phyloP scores from a whole-genome alignment of 2,329 filamentous ascomycete genomes.

The Venturiaceae sp. region DNA sequence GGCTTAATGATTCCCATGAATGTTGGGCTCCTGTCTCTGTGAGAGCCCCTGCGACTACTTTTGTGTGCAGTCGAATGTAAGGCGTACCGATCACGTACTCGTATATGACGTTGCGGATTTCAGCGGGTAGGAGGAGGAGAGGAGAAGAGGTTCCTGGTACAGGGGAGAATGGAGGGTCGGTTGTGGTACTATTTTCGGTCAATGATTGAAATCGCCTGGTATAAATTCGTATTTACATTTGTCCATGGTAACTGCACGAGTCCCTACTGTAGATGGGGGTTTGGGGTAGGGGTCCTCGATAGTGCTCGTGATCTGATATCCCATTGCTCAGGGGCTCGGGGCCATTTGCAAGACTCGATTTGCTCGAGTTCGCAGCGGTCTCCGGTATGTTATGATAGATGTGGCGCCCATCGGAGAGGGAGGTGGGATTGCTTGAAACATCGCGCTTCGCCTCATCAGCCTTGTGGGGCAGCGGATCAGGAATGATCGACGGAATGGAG shows the following conservation, averaged over 20 bases:
- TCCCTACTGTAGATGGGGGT: no score
- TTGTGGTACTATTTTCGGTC: not conserved
- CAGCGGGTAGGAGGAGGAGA: not conserved
- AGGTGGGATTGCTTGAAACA: not conserved
- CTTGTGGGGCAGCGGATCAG: not conserved
- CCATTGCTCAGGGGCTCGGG: no score
- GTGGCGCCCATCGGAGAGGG: no score
- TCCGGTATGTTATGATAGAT: no score
- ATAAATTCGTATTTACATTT: not conserved
- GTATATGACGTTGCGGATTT: not conserved
- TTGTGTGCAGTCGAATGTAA: not conserved
- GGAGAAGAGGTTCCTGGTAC: not conserved
- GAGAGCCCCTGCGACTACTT: not conserved
- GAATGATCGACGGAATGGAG: not conserved
- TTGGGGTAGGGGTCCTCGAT: no score
- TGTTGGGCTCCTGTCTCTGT: not conserved
- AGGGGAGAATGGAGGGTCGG: not conserved
- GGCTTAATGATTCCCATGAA: not conserved
- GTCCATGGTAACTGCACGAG: no score
- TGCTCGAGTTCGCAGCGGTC: no score
- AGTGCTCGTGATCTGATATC: no score
- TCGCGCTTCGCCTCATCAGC: not conserved
- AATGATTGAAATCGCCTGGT: not conserved
- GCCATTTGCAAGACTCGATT: no score
- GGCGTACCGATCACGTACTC: not conserved